These are phyloP conservation scores for Claviceps africana DNA, from an alignment of 2,329 filamentous ascomycete species.

Conservation along the genomic window DNA sequence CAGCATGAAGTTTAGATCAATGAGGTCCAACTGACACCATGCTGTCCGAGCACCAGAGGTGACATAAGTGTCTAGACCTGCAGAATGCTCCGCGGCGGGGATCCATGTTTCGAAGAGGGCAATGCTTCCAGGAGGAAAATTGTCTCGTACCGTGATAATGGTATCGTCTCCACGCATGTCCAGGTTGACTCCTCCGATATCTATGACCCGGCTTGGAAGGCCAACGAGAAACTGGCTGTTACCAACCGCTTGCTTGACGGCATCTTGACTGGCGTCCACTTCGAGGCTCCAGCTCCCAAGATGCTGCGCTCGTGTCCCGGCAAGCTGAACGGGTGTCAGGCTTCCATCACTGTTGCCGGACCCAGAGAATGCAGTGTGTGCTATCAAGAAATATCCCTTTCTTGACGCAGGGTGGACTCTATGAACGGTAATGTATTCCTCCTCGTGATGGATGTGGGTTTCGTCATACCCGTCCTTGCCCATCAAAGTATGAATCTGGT, in stretches of 20 bases:
- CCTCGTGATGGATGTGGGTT: conserved; percentile 91
- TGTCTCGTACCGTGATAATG: conserved; percentile 63
- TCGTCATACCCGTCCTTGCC: conserved; percentile 89
- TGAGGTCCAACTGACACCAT: conserved; percentile 58
- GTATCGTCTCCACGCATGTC: conserved; percentile 62
- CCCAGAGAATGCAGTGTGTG: conserved; percentile 88
- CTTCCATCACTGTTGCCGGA: conserved; percentile 73
- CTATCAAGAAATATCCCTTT: conserved; percentile 89
- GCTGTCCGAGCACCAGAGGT: conserved; percentile 68
- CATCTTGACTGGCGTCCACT: conserved; percentile 63
- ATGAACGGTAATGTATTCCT: conserved; percentile 92
- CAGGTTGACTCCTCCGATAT: conserved; percentile 59
- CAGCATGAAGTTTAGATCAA: conserved; percentile 81
- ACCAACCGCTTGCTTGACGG: conserved; percentile 46
- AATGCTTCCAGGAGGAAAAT: conserved; percentile 87
- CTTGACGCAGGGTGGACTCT: conserved; percentile 83
- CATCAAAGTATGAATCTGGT: conserved; percentile 91
- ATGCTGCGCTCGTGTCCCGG: conserved; percentile 71
- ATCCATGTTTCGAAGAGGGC: conserved; percentile 95
- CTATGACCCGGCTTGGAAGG: conserved; percentile 67
- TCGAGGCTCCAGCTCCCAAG: conserved; percentile 88
- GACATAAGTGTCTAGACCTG: conserved; percentile 73
- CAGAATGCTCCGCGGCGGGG: conserved; percentile 68
- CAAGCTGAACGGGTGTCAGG: conserved; percentile 65
- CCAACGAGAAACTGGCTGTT: conserved; percentile 65